Evolutionary conservation across 371 early-diverging fungal species (phyloP), one percentile per base, ranked within the genome.

Genomic region (Zychaea mexicana): DNA sequence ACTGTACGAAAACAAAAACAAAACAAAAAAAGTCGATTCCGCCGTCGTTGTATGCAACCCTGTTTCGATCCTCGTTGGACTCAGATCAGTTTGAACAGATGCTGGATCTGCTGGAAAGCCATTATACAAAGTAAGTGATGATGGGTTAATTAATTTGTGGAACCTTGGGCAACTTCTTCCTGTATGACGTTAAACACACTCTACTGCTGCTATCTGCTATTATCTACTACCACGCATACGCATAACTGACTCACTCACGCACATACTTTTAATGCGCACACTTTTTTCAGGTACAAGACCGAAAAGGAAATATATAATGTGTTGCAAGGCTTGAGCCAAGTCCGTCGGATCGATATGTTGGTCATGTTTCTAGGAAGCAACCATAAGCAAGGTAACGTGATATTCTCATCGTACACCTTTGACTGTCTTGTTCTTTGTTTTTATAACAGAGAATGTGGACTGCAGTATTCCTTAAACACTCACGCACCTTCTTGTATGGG

Each of bases 21-120:
- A n/a, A n/a, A 26, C 28, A 49, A 12, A 12, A 3, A 33, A n/a
- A 80, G 76, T 55, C 60, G 26, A 86, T 93, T 39, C 73, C 77
- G 38, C 85, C 90, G 1, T 61, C 77, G 2, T 61, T 66, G 0
- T 83, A 85, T 69, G 72, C 79, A 15, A 57, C 55, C 0, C 65
- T 92, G 15, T 91, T 94, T 69, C 87, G 88, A 53, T 87, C 84
- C 19, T 89, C 92, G 1, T 66, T 94, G n/a, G 93, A 92, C 54
- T 79, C 88, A 1, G 85, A 84, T 49, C 87, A 92, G 59, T 71
- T 94, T 64, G 75, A 85, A 33, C 75, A 79, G 42, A 89, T 92
- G 64, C 65, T 89, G 21, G 65, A 77, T 5, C 69, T 91, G 21
- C 60, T 90, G 42, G 76, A 76, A 17, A 68, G 75, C 12, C 77